These are phyloP conservation scores for Fusarium austroafricanum DNA, from an alignment of 2,329 filamentous ascomycete genomes.

Conservation along the genomic window DNA sequence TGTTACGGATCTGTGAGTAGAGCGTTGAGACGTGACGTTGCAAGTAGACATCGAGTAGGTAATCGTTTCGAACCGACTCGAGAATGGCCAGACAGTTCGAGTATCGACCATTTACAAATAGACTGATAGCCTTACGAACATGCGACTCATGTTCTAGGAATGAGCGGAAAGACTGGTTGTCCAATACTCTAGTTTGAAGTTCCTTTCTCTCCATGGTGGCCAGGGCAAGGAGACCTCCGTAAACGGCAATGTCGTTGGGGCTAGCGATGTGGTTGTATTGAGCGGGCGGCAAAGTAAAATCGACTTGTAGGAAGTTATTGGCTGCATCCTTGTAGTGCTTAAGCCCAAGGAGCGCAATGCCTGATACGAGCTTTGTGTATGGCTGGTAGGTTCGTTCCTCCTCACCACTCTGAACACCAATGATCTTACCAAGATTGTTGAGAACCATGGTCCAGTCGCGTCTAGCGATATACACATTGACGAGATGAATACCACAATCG, in stretches of 20 bases:
- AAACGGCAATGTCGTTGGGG: conserved; percentile 89
- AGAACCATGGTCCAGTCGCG: conserved; percentile 80
- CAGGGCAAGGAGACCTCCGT: conserved; percentile 89
- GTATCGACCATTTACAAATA: conserved; percentile 93
- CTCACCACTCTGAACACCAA: conserved; percentile 59
- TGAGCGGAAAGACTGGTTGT: conserved; percentile 82
- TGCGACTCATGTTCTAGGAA: conserved; percentile 95
- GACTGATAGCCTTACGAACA: conserved; percentile 87
- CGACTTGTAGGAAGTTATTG: conserved; percentile 73
- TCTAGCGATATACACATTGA: conserved; percentile 79
- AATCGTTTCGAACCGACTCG: conserved; percentile 84
- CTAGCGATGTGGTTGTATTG: conserved; percentile 79
- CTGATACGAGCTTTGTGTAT: conserved; percentile 63
- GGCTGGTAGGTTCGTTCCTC: conserved; percentile 60
- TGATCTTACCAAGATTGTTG: conserved; percentile 72
- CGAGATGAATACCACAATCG: conserved; percentile 83
- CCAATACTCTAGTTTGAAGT: conserved; percentile 80
- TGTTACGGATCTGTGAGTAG: conserved; percentile 81
- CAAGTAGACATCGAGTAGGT: conserved; percentile 89
- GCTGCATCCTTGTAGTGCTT: conserved; percentile 73
- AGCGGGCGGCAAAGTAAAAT: conserved; percentile 61
- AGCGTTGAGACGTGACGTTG: conserved; percentile 77
- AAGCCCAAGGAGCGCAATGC: conserved; percentile 63
- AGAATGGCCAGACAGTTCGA: conserved; percentile 85
- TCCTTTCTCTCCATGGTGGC: conserved; percentile 87